These are phyloP conservation scores for Sarocladium oryzae DNA, from an alignment of 2,329 filamentous ascomycete genomes.

Conservation along the genomic window DNA sequence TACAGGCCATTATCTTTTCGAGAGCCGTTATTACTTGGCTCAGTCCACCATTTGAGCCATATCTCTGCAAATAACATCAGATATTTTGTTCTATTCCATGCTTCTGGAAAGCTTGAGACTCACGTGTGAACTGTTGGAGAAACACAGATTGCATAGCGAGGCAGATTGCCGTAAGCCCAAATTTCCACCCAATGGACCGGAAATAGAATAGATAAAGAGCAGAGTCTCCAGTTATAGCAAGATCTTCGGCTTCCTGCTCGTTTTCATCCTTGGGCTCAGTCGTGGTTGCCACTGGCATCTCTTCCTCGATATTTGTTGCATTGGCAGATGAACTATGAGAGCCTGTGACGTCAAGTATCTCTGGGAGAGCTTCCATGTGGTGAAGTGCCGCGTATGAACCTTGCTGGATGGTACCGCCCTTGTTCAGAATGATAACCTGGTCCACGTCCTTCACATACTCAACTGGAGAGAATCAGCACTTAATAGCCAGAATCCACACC, in stretches of 20 bases:
- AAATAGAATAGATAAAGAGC: slow-evolving; percentile 11
- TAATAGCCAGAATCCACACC: not conserved
- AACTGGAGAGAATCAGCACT: not conserved
- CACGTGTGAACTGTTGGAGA: not conserved
- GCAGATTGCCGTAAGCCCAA: slow-evolving; percentile 6
- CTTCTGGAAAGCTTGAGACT: not conserved
- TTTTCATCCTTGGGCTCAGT: not conserved
- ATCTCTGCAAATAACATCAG: not conserved
- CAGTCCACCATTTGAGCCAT: not conserved
- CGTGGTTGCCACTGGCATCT: not conserved
- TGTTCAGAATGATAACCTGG: not conserved
- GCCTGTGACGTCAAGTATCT: not conserved
- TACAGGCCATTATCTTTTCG: not conserved
- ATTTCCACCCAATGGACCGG: slow-evolving; percentile 7
- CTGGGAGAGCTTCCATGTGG: not conserved
- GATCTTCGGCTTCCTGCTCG: not conserved
- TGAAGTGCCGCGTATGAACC: not conserved
- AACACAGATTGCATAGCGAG: slow-evolving; percentile 5
- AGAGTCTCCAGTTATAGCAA: slow-evolving; percentile 12
- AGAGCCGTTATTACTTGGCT: not conserved
- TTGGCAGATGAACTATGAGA: not conserved
- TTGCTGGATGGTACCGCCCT: not conserved
- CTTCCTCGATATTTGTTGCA: not conserved
- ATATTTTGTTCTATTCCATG: not conserved
- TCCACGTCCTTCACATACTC: not conserved